These are phyloP conservation scores for Apiospora phragmitis DNA, from an alignment of 2,329 filamentous ascomycete genomes.

Conservation along the genomic window DNA sequence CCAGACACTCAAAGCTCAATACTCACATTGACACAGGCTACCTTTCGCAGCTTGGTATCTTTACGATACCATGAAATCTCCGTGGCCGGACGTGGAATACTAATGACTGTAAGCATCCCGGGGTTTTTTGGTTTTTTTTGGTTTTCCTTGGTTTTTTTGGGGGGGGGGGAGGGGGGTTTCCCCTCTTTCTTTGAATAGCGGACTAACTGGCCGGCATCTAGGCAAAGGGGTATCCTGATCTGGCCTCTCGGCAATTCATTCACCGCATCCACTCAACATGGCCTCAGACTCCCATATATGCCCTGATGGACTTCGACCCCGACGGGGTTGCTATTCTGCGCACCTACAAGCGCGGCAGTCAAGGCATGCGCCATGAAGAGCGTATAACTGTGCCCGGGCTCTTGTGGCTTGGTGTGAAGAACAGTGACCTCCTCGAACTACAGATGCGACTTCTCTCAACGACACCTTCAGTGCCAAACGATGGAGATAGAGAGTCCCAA, in stretches of 20 bases:
- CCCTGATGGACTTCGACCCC: slow-evolving; percentile 74
- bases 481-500: slow-evolving; percentile 4
- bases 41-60: slow-evolving; percentile 66
- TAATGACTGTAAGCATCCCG: slow-evolving; percentile 59
- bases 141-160: too few species aligned
- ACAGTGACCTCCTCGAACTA: slow-evolving; percentile 38
- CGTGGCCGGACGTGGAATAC: slow-evolving; percentile 55
- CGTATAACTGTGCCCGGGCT: slow-evolving; percentile 51
- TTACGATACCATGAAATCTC: slow-evolving; percentile 54
- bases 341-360: slow-evolving; percentile 73
- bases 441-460: background rate
- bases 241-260: slow-evolving; percentile 68
- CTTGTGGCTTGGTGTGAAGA: slow-evolving; percentile 64
- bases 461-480: background rate
- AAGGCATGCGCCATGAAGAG: slow-evolving; percentile 59
- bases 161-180: too few species aligned
- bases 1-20: background rate
- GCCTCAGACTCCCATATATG: slow-evolving; percentile 58
- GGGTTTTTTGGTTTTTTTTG: too few species aligned
- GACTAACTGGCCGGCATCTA: slow-evolving; percentile 32
- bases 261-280: slow-evolving; percentile 48
- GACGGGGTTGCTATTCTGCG: slow-evolving; percentile 73
- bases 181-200: background rate
- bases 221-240: slow-evolving; percentile 82
- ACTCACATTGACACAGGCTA: slow-evolving; percentile 55